Conservation (phyloP, 192 early-diverging fungal species). For the Coemansia sp. region DNA sequence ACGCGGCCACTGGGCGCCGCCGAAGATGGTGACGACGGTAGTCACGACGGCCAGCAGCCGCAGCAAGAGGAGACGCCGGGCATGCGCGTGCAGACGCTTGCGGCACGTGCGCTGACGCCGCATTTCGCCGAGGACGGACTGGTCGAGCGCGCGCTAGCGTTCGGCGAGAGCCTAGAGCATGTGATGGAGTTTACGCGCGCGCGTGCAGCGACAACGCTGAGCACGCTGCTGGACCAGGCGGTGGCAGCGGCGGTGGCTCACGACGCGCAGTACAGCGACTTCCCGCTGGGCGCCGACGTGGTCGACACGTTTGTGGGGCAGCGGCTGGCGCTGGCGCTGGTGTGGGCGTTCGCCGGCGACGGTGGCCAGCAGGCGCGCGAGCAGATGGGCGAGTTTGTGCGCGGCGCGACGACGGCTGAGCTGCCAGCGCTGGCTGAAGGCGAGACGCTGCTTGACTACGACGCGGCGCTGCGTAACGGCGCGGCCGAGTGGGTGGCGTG, state of each 20-base stretch:
- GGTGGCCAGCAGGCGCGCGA: slow-evolving; percentile 67
- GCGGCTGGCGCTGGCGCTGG: slow-evolving; percentile 74
- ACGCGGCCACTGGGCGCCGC: slow-evolving; percentile 73
- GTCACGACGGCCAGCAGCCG: slow-evolving; percentile 20
- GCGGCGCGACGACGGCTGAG: slow-evolving; percentile 69
- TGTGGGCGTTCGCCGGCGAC: slow-evolving; percentile 98
- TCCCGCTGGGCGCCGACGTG: slow-evolving; percentile 80
- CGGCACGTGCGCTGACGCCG: slow-evolving; percentile 69
- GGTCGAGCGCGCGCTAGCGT: slow-evolving; percentile 66
- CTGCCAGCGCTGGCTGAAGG: slow-evolving; percentile 55
- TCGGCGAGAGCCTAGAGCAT: slow-evolving; percentile 75
- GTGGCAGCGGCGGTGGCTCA: slow-evolving; percentile 83
- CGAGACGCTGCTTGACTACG: slow-evolving; percentile 83
- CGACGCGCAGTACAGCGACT: slow-evolving; percentile 89
- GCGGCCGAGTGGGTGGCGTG: slow-evolving; percentile 89
- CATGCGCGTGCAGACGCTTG: slow-evolving; percentile 70
- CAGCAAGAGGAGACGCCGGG: slow-evolving; percentile 52
- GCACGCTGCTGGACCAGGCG: slow-evolving; percentile 88
- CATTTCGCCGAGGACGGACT: slow-evolving; percentile 74
- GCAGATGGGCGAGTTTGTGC: slow-evolving; percentile 79
- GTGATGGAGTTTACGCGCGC: slow-evolving; percentile 97
- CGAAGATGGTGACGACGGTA: slow-evolving; percentile 59
- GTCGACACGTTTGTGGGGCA: slow-evolving; percentile 78
- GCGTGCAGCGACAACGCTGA: slow-evolving; percentile 81
- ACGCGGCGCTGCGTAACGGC: slow-evolving; percentile 68